Evolutionary conservation across 2,329 filamentous ascomycete species (phyloP).

Genomic region (Sporothrix luriei): DNA sequence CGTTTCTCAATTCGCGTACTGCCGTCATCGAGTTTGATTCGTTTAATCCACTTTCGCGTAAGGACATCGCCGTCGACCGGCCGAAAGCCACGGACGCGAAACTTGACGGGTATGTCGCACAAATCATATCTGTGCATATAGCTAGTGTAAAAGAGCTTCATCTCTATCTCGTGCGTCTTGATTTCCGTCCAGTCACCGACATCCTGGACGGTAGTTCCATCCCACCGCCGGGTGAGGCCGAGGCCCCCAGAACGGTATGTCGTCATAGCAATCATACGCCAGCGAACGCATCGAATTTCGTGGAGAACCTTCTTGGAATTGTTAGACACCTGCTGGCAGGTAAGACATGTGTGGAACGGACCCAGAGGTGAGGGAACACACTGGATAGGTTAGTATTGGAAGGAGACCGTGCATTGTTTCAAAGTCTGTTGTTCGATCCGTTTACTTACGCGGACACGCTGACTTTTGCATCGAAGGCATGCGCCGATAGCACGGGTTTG

Average conservation of each 20-base stretch:
- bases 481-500: constrained; percentile 46
- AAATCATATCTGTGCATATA: constrained; percentile 43
- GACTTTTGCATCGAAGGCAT: constrained; percentile 51
- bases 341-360: constrained; percentile 43
- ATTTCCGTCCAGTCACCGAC: constrained; percentile 44
- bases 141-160: constrained; percentile 40
- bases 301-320: constrained; percentile 54
- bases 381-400: constrained; percentile 15
- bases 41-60: constrained; percentile 45
- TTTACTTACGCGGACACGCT: constrained; percentile 49
- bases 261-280: constrained; percentile 48
- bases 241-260: constrained; percentile 51
- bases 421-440: too few species aligned
- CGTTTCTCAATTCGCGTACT: neutral
- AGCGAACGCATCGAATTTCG: constrained; percentile 49
- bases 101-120: constrained; percentile 43
- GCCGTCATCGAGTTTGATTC: constrained; percentile 9
- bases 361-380: constrained; percentile 38
- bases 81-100: constrained; percentile 49
- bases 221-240: constrained; percentile 50
- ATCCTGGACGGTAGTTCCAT: constrained; percentile 47
- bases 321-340: constrained; percentile 46
- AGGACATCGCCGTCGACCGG: constrained; percentile 46
- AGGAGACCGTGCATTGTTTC: too few species aligned
- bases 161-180: constrained; percentile 42